phyloP scores from a whole-genome alignment of 768 basidiomycete species.

The Podaxis mareebaensis region DNA sequence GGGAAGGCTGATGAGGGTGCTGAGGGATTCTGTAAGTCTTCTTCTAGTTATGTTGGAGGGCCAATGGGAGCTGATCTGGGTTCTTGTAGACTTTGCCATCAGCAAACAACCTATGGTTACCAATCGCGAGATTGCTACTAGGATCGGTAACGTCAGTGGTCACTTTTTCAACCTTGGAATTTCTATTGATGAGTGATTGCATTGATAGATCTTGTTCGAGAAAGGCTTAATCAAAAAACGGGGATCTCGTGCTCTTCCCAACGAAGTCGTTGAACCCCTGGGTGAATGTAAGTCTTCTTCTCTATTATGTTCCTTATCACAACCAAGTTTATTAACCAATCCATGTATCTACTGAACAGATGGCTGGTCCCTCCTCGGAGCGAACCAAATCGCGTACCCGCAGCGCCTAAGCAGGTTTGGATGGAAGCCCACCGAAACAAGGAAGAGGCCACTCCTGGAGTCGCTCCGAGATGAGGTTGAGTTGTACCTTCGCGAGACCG shows the following conservation, averaged over 20 bases:
- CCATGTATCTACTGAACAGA: slow-evolving; percentile 22
- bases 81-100: slow-evolving; percentile 33
- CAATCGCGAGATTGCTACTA: slow-evolving; percentile 30
- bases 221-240: slow-evolving; percentile 34
- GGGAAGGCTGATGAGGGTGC: slow-evolving; percentile 42
- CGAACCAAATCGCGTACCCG: slow-evolving; percentile 36
- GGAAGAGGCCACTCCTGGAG: slow-evolving; percentile 22
- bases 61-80: slow-evolving; percentile 8
- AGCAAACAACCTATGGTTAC: slow-evolving; percentile 30
- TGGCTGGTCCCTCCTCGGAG: slow-evolving; percentile 41
- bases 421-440: slow-evolving; percentile 35
- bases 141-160: slow-evolving; percentile 37
- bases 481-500: slow-evolving; percentile 19
- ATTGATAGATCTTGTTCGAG: slow-evolving; percentile 29
- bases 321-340: neutral
- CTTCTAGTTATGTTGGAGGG: neutral
- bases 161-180: neutral
- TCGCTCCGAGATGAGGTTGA: slow-evolving; percentile 26
- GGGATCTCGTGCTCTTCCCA: slow-evolving; percentile 33
- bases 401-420: slow-evolving; percentile 38
- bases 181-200: neutral
- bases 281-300: slow-evolving; percentile 36
- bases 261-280: slow-evolving; percentile 34
- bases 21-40: slow-evolving; percentile 39
- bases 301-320: neutral